Base-by-base conservation (phyloP, 768 basidiomycete genomes). In the Termitomyces titanicus region DNA sequence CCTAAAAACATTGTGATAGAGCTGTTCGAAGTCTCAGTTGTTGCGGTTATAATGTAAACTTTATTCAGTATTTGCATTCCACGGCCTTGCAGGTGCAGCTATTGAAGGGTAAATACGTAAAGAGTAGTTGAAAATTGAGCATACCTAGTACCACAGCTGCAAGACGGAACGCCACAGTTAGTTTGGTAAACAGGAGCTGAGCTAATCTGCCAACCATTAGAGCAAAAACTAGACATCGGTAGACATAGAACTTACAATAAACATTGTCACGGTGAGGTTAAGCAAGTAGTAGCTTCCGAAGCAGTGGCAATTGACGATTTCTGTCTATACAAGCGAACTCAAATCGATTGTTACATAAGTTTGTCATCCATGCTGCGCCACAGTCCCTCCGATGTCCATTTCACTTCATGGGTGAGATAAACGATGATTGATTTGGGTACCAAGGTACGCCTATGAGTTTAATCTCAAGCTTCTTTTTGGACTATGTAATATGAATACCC, bases 11-110 rank as follows among this genome's bases (percentile, higher is more conserved):
- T 13, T 39, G 37, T 25, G 25, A 37, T 49, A 12, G 17, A 5
- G 11, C 15, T 42, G 6, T 42, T 42, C 22, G 13, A 42, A 22
- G 2, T 15, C 39, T n/a, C n/a, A 22, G 9, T 12, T 18, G 17
- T 3, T 27, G 43, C 33, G 5, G 12, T 50, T 6, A 10, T 11
- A 25, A 9, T 7, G 20, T 9, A 17, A 6, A 10, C 5, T n/a
- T 45, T 12, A 22, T 58, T 79, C 70, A 83, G 75, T 82, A 88
- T 71, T 85, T 85, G 83, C 84, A 85, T 57, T 80, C 78, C 48
- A 76, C 79, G 53, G 82, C 66, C 70, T 80, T 78, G 79, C 85
- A 86, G 25, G 56, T 56, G 75, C 85, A 88, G 59, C 84, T 86
- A 55, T 15, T 43, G 17, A 40, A 60, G 52, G 24, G 18, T 45